Evolutionary conservation across 805 yeast genomes (phyloP), one percentile per base, ranked within the genome.

Genomic region (Jamesozyma piceae): DNA sequence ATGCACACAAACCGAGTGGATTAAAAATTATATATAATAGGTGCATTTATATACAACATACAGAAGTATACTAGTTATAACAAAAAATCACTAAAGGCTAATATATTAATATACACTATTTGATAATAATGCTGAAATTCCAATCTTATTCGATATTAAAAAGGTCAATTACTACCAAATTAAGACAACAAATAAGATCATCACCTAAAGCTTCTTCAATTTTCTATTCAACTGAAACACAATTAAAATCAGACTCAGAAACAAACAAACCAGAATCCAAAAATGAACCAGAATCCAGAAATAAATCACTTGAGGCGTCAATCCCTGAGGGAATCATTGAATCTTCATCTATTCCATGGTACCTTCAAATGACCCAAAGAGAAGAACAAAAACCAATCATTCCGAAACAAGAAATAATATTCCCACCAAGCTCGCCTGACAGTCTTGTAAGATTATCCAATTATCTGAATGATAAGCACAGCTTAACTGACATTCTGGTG

Each of bases 351-450:
- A 51, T 62, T 0, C 87, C 88, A 0, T 80, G 88, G 88, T 80
- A 80, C 48, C 60, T 80, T 40, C 66, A 79, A 19, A 43, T 56
- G 39, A 54, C 47, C 2, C 44, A 50, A 39, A 69, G 69, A 31
- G 60, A 55, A 5, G 68, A 66, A 26, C 20, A 32, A 11, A 15
- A 11, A 28, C 31, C 24, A 15, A 19, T 22, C 4, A 13, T 19
- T 21, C 38, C 17, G 13, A 17, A 35, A 17, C 56, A 71, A 30
- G 46, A 51, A 34, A 90, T 95, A 0, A 67, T 55, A 3, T 49
- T 82, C 4, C 95, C 96, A 0, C 49, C 45, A 1, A 52, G 69
- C 37, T 62, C 85, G 0, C 95, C 95, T 0, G 54, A 50, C 0
- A 57, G 75, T 1, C 52, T 88, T 8, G 33, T 15, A 4, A 37